Conservation (phyloP, 2,329 filamentous ascomycete species). For the Colletotrichum spaethianum region DNA sequence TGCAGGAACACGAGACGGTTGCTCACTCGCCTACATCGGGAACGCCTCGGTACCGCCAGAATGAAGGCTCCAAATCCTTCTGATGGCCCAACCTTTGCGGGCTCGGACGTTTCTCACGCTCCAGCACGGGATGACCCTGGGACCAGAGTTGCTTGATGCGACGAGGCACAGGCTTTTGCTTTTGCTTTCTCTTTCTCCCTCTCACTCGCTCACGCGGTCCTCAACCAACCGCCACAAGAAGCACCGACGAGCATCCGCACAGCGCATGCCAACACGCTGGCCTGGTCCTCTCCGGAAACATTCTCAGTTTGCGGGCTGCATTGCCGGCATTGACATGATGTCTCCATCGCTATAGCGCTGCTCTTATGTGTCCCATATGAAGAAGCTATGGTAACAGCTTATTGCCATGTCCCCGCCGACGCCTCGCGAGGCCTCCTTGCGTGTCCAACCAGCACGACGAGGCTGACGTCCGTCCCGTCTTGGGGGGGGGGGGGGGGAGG, state of each 20-base stretch:
- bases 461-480: not conserved
- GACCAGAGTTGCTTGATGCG: slow-evolving; percentile 29
- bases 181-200: not conserved
- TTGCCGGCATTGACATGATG: not conserved
- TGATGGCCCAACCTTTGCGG: slow-evolving; percentile 13
- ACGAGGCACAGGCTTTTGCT: slow-evolving; percentile 12
- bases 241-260: not conserved
- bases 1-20: not conserved
- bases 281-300: slow-evolving; percentile 1
- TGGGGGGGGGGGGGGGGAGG: not conserved
- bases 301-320: slow-evolving; percentile 3
- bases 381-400: slow-evolving; percentile 39
- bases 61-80: not conserved
- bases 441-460: not conserved
- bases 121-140: slow-evolving; percentile 16
- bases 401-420: slow-evolving; percentile 16
- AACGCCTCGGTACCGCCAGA: not conserved
- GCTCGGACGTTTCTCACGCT: slow-evolving; percentile 18
- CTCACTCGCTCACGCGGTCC: not conserved
- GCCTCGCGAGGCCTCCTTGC: not conserved
- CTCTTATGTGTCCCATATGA: slow-evolving; percentile 8
- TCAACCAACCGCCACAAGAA: not conserved
- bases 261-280: slow-evolving; percentile 3
- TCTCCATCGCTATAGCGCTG: not conserved
- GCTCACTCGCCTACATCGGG: not conserved